Conservation (phyloP, 2,329 filamentous ascomycete genomes). For the Diaporthe vexans region DNA sequence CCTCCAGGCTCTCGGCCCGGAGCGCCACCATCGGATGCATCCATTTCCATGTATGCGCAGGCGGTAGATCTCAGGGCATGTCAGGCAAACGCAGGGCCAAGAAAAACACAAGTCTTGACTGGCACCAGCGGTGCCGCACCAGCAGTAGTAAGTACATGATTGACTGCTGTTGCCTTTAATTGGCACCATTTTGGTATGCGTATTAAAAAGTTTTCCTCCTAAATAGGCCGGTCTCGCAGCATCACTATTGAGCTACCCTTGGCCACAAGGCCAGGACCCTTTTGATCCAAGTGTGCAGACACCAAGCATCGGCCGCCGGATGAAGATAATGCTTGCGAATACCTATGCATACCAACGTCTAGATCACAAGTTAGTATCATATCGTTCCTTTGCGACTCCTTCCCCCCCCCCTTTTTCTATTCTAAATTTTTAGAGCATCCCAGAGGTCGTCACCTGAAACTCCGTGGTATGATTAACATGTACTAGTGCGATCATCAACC, state of each 20-base stretch:
- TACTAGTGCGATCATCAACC: neutral
- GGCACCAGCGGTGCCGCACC: neutral
- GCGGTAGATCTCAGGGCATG: neutral
- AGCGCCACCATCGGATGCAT: neutral
- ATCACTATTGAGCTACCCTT: conserved; percentile 6
- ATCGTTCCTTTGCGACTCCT: no score
- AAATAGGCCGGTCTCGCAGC: conserved; percentile 9
- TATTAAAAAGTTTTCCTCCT: neutral
- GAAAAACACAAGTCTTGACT: no score
- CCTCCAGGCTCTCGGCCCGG: neutral
- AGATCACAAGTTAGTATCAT: no score
- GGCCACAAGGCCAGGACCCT: neutral
- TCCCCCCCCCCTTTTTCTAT: no score
- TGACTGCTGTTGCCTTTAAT: no score
- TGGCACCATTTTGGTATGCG: no score
- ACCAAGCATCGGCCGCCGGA: neutral
- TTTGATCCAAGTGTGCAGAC: neutral
- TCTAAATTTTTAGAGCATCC: no score
- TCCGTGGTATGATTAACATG: no score
- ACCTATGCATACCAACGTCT: neutral
- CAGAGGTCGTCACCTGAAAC: no score
- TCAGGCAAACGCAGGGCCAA: neutral
- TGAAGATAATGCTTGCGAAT: neutral
- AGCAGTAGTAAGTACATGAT: neutral
- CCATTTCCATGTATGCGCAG: neutral